Evolutionary conservation across 2,329 filamentous ascomycete species (phyloP), one percentile per base, ranked within the genome.

Genomic region (Penicillium brasilianum): DNA sequence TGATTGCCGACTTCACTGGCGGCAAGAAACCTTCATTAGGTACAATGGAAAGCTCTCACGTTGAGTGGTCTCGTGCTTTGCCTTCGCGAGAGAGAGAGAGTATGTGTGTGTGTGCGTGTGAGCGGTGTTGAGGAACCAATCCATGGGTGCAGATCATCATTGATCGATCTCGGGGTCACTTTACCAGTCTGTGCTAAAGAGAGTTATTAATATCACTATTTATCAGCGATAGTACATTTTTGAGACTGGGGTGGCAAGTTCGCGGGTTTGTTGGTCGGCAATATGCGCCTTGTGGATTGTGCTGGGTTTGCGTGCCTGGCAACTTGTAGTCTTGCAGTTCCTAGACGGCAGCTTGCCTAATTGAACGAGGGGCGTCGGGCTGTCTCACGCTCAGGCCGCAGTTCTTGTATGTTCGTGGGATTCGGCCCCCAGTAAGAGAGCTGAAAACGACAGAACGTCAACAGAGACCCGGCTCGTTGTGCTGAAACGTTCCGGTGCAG

Each of bases 121-220:
- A 22, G 10, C 9, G 52, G 51, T 32, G 44, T 48, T 11, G 59
- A 8, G 22, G 51, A 49, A 41, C 20, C 36, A 55, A 55, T 52
- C 37, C 22, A 43, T 18, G 30, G 14, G 30, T 43, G 60, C 53
- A 54, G 60, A 63, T 63, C 60, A 14, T 58, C 55, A 18, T 25
- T n/a, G 57, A 60, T 60, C 50, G 54, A 63, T 55, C 43, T 63
- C 60, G 57, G 60, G 57, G 49, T 52, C 52, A 25, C 14, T 56
- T 57, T 63, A 50, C 60, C 54, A 59, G 34, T 48, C 20, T 22
- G n/a, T 46, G 8, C 32, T 25, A 34, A 6, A 32, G 36, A 44
- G 9, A 16, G 18, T 57, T 25, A 32, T 41, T 53, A 37, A 53
- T 22, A 28, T n/a, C 18, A 28, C 16, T 25, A 25, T 11, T 37